These are phyloP conservation scores for Mortierella sp. DNA, from an alignment of 371 early-diverging fungal species.

Conservation along the genomic window DNA sequence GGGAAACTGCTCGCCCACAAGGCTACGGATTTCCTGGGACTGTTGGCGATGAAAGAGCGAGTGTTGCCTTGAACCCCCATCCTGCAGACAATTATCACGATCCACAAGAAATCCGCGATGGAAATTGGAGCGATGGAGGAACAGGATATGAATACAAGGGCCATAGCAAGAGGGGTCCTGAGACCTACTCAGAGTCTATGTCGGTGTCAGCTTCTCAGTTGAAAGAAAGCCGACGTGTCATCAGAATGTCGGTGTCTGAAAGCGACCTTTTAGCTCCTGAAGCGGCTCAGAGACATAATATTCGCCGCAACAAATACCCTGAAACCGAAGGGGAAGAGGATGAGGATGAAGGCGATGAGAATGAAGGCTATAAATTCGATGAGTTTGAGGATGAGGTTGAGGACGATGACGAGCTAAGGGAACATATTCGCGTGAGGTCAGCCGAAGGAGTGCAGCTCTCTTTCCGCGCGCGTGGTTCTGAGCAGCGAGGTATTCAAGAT, in stretches of 20 bases:
- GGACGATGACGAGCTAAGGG: neutral
- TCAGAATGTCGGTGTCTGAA: conserved; percentile 30
- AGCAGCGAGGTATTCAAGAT: neutral
- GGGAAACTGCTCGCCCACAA: neutral
- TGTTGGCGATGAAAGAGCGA: no score
- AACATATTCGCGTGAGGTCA: neutral
- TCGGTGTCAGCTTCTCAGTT: conserved; percentile 7
- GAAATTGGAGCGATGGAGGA: conserved; percentile 16
- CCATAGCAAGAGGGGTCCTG: conserved; percentile 3
- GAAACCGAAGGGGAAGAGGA: conserved; percentile 13
- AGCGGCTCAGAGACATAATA: conserved; percentile 1
- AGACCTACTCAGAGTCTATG: neutral
- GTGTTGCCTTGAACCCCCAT: neutral
- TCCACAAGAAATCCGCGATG: neutral
- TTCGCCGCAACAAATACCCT: neutral
- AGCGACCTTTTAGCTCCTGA: conserved; percentile 27
- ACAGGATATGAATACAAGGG: neutral
- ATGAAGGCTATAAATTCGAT: neutral
- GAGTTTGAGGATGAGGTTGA: conserved; percentile 18
- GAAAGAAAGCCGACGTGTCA: conserved; percentile 14
- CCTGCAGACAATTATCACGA: neutral
- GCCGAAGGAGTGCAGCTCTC: no score
- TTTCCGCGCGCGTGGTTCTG: no score
- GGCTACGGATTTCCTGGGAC: neutral
- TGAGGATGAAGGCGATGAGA: conserved; percentile 16